Evolutionary conservation across 345 rosid genomes (phyloP).

Genomic region (Pelargonium nanum): DNA sequence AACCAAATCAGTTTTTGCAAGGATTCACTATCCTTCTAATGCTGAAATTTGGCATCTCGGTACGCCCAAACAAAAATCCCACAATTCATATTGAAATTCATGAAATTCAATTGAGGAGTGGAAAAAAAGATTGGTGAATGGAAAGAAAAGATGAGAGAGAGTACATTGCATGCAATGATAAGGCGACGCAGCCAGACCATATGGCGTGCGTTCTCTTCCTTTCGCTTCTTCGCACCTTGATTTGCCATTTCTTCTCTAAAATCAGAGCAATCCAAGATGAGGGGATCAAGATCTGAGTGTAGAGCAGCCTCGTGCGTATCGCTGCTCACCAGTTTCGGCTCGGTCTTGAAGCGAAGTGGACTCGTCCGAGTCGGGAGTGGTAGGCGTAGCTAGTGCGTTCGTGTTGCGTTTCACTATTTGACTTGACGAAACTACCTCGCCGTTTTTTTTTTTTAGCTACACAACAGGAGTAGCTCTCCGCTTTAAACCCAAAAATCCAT

Average conservation of each 20-base stretch:
- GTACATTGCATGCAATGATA: conserved; percentile 67
- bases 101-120: neutral
- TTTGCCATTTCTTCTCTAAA: conserved; percentile 45
- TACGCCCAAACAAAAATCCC: too few relatives aligned
- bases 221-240: conserved; percentile 92
- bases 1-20: too few relatives aligned
- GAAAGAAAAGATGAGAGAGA: conserved; percentile 1
- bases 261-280: neutral
- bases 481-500: too few relatives aligned
- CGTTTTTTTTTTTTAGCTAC: too few relatives aligned
- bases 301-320: neutral
- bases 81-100: neutral
- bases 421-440: neutral
- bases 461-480: too few relatives aligned
- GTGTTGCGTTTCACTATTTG: neutral
- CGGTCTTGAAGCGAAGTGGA: neutral
- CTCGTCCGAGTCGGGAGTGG: neutral
- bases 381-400: neutral
- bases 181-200: conserved; percentile 52
- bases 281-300: too few relatives aligned
- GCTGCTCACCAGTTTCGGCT: neutral
- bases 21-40: too few relatives aligned
- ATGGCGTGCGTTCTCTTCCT: conserved; percentile 75
- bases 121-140: neutral
- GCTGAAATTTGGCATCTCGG: too few relatives aligned